Evolutionary conservation across 805 yeast genomes (phyloP).

Genomic region (Grigorovia humatica): DNA sequence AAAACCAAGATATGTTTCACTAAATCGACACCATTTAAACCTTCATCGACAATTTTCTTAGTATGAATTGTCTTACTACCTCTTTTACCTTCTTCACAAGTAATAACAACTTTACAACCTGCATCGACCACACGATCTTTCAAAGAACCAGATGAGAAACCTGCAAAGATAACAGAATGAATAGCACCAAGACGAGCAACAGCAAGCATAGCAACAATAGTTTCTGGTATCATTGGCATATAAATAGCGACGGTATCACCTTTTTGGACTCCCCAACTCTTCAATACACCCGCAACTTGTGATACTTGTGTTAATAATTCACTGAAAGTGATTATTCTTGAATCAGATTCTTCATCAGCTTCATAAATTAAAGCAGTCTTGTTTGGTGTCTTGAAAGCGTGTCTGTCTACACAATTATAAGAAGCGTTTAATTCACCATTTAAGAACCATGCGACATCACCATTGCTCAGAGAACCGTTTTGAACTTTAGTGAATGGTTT

Average conservation of each 20-base stretch:
- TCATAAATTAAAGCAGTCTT: constrained; percentile 82
- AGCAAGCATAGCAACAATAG: constrained; percentile 88
- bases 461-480: constrained; percentile 56
- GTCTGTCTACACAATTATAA: constrained; percentile 91
- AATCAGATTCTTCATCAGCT: constrained; percentile 80
- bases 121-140: constrained; percentile 88
- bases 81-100: constrained; percentile 91
- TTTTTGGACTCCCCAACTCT: constrained; percentile 75
- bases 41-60: constrained; percentile 92
- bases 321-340: constrained; percentile 68
- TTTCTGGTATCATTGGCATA: constrained; percentile 97
- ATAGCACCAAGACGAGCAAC: constrained; percentile 89
- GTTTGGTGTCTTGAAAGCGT: constrained; percentile 79
- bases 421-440: constrained; percentile 90
- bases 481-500: constrained; percentile 42
- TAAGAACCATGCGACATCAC: constrained; percentile 87
- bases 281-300: constrained; percentile 75
- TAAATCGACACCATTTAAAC: constrained; percentile 57
- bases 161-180: constrained; percentile 95
- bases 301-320: constrained; percentile 79
- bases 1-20: constrained; percentile 80
- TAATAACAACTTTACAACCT: constrained; percentile 72
- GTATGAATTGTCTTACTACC: constrained; percentile 91
- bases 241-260: constrained; percentile 97
- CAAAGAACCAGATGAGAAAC: constrained; percentile 88